Evolutionary conservation across 768 basidiomycete species (phyloP).

Genomic region (Boletales sp.): DNA sequence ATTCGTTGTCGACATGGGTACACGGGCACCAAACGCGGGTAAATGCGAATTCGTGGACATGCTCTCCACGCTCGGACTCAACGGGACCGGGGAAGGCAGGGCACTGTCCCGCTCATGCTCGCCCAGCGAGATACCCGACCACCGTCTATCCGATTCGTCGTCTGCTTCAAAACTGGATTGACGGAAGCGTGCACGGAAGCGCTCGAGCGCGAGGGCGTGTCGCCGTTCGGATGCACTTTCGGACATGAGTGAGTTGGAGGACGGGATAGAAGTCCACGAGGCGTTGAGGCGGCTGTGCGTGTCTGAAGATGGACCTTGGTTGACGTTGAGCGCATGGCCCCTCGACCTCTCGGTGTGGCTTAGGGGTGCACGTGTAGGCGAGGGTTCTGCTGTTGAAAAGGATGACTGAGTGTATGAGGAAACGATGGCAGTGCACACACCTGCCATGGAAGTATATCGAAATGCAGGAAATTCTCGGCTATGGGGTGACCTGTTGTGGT

Average conservation of each 20-base stretch:
- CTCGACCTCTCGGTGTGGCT: slow-evolving; percentile 16
- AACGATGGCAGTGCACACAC: slow-evolving; percentile 6
- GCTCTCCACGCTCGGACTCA: slow-evolving; percentile 15
- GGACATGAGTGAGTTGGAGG: slow-evolving; percentile 39
- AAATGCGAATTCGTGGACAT: slow-evolving; percentile 6
- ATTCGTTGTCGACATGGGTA: background rate
- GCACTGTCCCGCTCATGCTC: slow-evolving; percentile 12
- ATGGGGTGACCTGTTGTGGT: slow-evolving; percentile 11
- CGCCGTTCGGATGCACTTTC: slow-evolving; percentile 45
- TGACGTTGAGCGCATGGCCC: slow-evolving; percentile 6
- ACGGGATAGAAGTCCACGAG: slow-evolving; percentile 30
- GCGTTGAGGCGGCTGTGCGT: slow-evolving; percentile 17
- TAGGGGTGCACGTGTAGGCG: slow-evolving; percentile 10
- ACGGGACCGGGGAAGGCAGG: slow-evolving; percentile 13
- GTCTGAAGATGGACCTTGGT: slow-evolving; percentile 11
- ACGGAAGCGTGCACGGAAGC: slow-evolving; percentile 24
- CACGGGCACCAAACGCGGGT: slow-evolving; percentile 3
- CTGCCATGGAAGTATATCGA: slow-evolving; percentile 10
- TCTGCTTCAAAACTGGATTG: slow-evolving; percentile 23
- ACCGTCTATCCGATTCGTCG: slow-evolving; percentile 23
- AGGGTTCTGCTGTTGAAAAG: slow-evolving; percentile 12
- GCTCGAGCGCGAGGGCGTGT: slow-evolving; percentile 35
- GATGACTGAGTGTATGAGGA: slow-evolving; percentile 1
- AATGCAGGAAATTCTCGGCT: slow-evolving; percentile 7
- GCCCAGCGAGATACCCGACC: slow-evolving; percentile 16